These are phyloP conservation scores for Ballota nigra DNA, from an alignment of 257 asterid species.

Conservation along the genomic window DNA sequence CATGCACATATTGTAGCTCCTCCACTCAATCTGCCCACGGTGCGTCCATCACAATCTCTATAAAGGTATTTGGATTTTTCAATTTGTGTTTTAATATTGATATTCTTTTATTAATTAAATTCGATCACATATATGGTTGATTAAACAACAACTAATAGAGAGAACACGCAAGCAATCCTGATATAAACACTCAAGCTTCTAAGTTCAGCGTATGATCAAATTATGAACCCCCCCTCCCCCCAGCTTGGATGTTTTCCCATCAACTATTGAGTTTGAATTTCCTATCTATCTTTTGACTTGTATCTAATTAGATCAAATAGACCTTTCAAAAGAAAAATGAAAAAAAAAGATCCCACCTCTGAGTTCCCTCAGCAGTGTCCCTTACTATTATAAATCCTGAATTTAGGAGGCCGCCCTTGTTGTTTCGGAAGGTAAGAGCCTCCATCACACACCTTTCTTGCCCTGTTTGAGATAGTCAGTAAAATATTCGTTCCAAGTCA, in stretches of 20 bases:
- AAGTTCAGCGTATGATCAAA: not conserved
- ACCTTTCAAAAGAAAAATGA: not conserved
- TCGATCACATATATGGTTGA: too few species aligned
- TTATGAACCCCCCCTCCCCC: too few species aligned
- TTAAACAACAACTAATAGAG: not conserved
- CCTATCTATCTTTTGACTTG: too few species aligned
- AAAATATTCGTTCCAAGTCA: constrained; percentile 66
- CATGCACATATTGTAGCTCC: constrained; percentile 51
- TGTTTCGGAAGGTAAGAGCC: constrained; percentile 95
- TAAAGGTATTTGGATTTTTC: constrained; percentile 8
- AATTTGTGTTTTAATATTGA: constrained; percentile 1
- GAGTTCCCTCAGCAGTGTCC: constrained; percentile 74
- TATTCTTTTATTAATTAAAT: too few species aligned
- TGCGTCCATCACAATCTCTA: constrained; percentile 13
- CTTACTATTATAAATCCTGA: constrained; percentile 95
- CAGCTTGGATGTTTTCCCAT: too few species aligned
- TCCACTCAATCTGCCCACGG: constrained; percentile 27
- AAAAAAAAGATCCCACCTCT: constrained; percentile 44
- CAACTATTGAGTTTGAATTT: too few species aligned
- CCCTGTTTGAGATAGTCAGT: too few species aligned
- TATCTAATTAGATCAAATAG: not conserved
- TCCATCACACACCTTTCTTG: too few species aligned
- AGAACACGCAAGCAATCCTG: not conserved
- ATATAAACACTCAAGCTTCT: not conserved
- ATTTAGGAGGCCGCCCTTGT: constrained; percentile 88